Evolutionary conservation across 2,329 filamentous ascomycete genomes (phyloP), one percentile per base, ranked within the genome.

Genomic region (Penicillium sp.): DNA sequence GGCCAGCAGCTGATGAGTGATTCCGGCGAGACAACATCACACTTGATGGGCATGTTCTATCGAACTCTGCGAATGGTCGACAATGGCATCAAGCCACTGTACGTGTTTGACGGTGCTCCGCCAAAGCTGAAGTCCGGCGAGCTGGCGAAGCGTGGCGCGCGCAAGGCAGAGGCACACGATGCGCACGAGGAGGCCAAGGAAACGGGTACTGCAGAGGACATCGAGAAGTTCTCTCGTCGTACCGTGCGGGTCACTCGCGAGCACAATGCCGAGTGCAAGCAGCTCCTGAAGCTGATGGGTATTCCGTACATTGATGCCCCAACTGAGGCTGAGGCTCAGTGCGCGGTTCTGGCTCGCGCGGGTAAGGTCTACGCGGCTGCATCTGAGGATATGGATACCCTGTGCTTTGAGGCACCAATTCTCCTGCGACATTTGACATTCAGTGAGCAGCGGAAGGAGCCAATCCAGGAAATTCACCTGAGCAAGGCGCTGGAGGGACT

Each of bases 1-100:
- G 94, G 94, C 63, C 90, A 99, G 72, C 91, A 96, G 74, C 86
- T 99, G 64, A 97, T 87, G 82, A 95, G 87, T 73, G 94, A 99
- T 67, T 87, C 86, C 46, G 94, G 94, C 66, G 91, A 97, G 73
- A 99, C 94, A 2, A 99, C 94, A 0, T 99, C 94, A 16, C 94
- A 99, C 72, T 79, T 99, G 14, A 97, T 99, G 92, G 94, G 94
- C 68, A 92, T 99, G 86, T 99, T 99, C 79, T 99, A 99, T 79
- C 92, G 94, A 64, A 99, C 94, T 2, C 81, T 99, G 6, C 91
- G 94, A 64, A 97, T 99, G 77, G 90, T 97, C 66, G 94, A 99
- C 75, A 97, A 96, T 65, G 94, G 94, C 51, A 97, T 99, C 78
- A 99, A 99, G 71, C 94, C 94, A 1, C 83, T 99, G 61, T 99